Evolutionary conservation across 768 basidiomycete genomes (phyloP), one percentile per base, ranked within the genome.

Genomic region (Albatrellus ellisii): DNA sequence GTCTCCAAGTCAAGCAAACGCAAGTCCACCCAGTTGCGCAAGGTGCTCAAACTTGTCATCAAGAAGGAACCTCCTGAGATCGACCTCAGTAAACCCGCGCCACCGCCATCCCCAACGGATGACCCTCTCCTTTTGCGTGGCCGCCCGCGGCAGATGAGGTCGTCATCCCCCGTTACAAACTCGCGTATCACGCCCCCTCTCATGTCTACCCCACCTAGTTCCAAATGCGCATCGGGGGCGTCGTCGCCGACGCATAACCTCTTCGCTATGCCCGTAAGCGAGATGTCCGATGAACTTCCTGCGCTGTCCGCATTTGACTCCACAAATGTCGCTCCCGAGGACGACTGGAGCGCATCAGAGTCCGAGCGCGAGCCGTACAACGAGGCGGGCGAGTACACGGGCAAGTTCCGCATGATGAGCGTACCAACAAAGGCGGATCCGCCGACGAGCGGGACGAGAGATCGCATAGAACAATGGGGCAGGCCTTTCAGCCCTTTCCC

Each of bases 21-120:
- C 54, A 67, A 57, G 45, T 45, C 55, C 6, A n/a, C 12, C 26
- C 28, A 10, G 4, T 25, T 17, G 11, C 27, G 35, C 3, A 46
- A 50, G 48, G 46, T 44, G 26, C 49, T 59, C 11, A 51, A 52
- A 18, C 24, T 61, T 43, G 47, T 50, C 28, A 54, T 60, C 45
- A 87, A 86, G 67, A 72, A 63, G 43, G 82, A 86, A 51, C 68
- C 72, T 4, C 81, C 81, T 0, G 71, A 72, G 14, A 63, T 83
- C 47, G 72, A 82, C 51, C 58, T 80, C 22, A 66, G 56, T 36
- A 64, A 54, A 11, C 76, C 77, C 4, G 66, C 75, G 51, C 75
- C 79, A 6, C 85, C 84, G 1, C 65, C 80, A 0, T 82, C 79
- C 41, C 84, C 84, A 2, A 73, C 73, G 1, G 84, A 87, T 27